Evolutionary conservation across 2,329 filamentous ascomycete genomes (phyloP).

Genomic region (Penicillium janthinellum): DNA sequence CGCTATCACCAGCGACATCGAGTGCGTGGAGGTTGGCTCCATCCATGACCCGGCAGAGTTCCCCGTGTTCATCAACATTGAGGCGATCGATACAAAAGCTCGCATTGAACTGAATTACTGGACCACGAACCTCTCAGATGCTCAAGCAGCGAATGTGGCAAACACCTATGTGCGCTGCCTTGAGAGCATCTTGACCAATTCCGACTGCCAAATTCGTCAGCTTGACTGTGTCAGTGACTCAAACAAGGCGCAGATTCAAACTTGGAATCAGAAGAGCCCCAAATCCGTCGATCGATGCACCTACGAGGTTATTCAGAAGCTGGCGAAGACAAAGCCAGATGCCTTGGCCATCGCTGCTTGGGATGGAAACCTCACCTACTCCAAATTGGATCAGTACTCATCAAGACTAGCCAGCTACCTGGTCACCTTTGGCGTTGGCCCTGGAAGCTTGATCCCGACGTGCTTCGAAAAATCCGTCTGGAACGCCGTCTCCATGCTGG

Average conservation of each 20-base stretch:
- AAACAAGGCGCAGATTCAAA: conserved; percentile 33
- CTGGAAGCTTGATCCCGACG: conserved; percentile 30
- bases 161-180: conserved; percentile 41
- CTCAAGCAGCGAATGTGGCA: conserved; percentile 43
- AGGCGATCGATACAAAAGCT: conserved; percentile 46
- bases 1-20: conserved; percentile 31
- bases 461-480: conserved; percentile 35
- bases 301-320: conserved; percentile 32
- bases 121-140: conserved; percentile 43
- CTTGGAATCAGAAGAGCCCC: conserved; percentile 34
- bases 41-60: conserved; percentile 54
- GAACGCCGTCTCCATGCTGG: conserved; percentile 33
- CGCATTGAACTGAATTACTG: conserved; percentile 46
- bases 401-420: conserved; percentile 36
- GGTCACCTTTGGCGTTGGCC: conserved; percentile 30
- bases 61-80: conserved; percentile 52
- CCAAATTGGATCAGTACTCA: conserved; percentile 36
- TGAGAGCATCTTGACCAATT: conserved; percentile 41
- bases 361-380: conserved; percentile 40
- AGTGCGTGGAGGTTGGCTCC: conserved; percentile 42
- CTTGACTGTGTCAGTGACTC: conserved; percentile 44
- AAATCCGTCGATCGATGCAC: conserved; percentile 30
- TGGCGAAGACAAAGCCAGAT: conserved; percentile 25
- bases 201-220: conserved; percentile 34
- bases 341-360: conserved; percentile 33